Base-by-base conservation (phyloP, 2,329 filamentous ascomycete species). In the Monascus ruber region DNA sequence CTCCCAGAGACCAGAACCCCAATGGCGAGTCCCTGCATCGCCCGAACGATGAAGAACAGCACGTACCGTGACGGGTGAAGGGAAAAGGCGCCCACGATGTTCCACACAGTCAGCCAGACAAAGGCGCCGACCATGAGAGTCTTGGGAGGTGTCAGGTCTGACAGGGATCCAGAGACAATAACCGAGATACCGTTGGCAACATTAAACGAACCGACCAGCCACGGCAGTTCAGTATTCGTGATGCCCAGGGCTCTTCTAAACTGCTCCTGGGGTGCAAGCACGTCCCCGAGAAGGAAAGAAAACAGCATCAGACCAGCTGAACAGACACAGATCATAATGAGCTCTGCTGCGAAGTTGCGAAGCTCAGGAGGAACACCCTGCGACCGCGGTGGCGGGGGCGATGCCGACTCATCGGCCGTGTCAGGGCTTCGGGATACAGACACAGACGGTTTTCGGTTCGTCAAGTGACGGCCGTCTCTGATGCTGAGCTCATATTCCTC, bases 1-100 rank as follows among this genome's bases (percentile, higher is more conserved):
- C 55, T 64, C 36, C 71, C 72, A 0, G 71, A 71, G 5, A 73
- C 56, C 28, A 68, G 40, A 8, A 73, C 60, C 0, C 69, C 66
- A 4, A 71, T 69, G 1, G 70, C 68, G 10, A 73, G 65, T 0
- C 71, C 71, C 27, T 64, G 59, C 59, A 64, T 59, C 7, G 58
- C 60, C 10, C 61, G 55, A 43, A 65, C 55, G 25, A 58, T 45
- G 45, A 63, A 63, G 44, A 64, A 60, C 1, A 62, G 48, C 9
- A 56, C 52, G 33, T 52, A 53, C 1, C 61, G 53, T 4, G 54
- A 50, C 1, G 59, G 62, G 4, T 54, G 53, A 4, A 69, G 41
- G 1, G 59, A 55, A 43, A 62, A 65, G 6, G 49, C 62, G 0
- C 64, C 54, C 25, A 58, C 42, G 24, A 52, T 31, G 35, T 68